Evolutionary conservation across 257 asterid species (phyloP).

Genomic region (Misopates orontium): DNA sequence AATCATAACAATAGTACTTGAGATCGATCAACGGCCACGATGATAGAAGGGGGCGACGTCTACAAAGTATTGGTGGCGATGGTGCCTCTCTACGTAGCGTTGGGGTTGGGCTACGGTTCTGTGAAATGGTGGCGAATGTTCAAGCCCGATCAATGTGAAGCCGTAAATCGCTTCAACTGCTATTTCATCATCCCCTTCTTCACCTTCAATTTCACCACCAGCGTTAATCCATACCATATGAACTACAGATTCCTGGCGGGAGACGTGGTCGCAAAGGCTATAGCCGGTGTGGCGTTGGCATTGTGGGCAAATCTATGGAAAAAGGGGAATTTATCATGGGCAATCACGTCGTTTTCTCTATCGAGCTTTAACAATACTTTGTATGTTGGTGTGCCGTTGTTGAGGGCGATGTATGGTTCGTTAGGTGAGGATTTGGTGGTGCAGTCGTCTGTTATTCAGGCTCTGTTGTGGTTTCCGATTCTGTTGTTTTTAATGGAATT

Average conservation of each 20-base stretch:
- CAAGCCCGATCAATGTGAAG: constrained; percentile 65
- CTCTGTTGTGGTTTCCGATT: constrained; percentile 57
- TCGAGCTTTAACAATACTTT: too few relatives aligned
- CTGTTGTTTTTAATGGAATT: constrained; percentile 50
- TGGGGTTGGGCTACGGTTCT: constrained; percentile 64
- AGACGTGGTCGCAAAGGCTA: constrained; percentile 55
- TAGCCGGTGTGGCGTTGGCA: constrained; percentile 31
- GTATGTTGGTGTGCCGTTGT: constrained; percentile 76
- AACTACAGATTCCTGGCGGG: constrained; percentile 58
- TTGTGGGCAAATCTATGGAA: constrained; percentile 51
- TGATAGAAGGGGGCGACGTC: constrained; percentile 52
- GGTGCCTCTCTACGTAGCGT: constrained; percentile 57
- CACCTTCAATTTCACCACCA: constrained; percentile 58
- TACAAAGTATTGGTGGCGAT: constrained; percentile 60
- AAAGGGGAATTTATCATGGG: constrained; percentile 52
- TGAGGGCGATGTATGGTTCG: constrained; percentile 69
- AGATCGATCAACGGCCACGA: too few relatives aligned
- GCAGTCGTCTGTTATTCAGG: constrained; percentile 61
- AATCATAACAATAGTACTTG: too few relatives aligned
- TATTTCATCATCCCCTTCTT: constrained; percentile 73
- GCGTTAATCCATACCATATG: constrained; percentile 63
- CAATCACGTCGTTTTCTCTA: constrained; percentile 58
- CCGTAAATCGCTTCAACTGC: constrained; percentile 65
- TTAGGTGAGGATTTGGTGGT: constrained; percentile 57
- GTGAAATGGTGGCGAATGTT: too few relatives aligned